Conservation (phyloP, 83 land plant species). For the Isoetes engelmannii region DNA sequence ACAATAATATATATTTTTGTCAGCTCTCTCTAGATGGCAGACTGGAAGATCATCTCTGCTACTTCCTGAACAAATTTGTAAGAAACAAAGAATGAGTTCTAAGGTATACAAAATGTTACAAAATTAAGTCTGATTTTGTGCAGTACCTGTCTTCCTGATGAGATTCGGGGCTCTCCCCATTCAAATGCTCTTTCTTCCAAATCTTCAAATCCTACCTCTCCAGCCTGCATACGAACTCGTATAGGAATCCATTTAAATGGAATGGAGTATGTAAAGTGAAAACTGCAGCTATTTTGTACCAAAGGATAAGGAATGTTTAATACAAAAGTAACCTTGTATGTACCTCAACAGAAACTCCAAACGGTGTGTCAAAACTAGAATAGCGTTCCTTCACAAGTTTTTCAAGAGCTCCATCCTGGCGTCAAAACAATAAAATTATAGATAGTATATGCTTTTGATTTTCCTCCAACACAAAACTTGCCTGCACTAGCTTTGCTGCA, state of each 20-base stretch:
- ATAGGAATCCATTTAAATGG: too few relatives aligned
- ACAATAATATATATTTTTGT: neutral
- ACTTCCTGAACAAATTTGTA: slow-evolving; percentile 51
- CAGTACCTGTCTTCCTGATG: slow-evolving; percentile 85
- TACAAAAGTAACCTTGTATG: neutral
- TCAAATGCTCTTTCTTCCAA: slow-evolving; percentile 76
- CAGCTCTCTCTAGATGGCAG: slow-evolving; percentile 17
- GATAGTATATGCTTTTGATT: neutral
- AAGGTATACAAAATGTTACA: neutral
- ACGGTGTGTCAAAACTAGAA: slow-evolving; percentile 59
- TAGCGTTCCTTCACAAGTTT: slow-evolving; percentile 79
- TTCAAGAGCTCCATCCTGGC: slow-evolving; percentile 60
- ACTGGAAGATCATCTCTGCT: slow-evolving; percentile 83
- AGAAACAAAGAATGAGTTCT: neutral
- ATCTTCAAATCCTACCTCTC: slow-evolving; percentile 63
- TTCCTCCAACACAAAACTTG: neutral
- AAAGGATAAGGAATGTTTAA: too few relatives aligned
- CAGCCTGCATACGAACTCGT: slow-evolving; percentile 41
- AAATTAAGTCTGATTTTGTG: neutral
- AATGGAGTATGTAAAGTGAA: too few relatives aligned
- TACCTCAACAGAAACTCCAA: slow-evolving; percentile 75
- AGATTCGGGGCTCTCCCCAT: slow-evolving; percentile 68
- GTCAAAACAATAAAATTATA: neutral
- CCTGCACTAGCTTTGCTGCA: slow-evolving; percentile 79
- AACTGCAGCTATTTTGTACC: too few relatives aligned